Evolutionary conservation across 148 eudicot species (phyloP).

Genomic region (Dysphania ambrosioides): DNA sequence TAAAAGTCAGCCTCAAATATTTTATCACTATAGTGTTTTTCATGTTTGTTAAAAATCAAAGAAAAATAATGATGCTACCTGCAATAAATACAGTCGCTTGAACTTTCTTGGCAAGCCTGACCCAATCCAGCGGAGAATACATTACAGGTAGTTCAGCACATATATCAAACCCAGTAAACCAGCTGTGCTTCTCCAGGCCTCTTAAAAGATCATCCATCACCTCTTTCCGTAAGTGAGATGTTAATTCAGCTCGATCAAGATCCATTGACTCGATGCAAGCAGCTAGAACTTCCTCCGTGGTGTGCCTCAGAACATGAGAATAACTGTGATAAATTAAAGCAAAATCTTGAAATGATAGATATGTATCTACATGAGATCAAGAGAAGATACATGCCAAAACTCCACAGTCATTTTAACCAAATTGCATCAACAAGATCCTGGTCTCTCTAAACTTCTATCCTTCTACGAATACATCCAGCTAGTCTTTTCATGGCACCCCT

Average conservation of each 20-base stretch:
- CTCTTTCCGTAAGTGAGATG: conserved; percentile 59
- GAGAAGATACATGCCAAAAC: not conserved
- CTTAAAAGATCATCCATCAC: conserved; percentile 68
- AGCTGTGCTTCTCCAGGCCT: conserved; percentile 52
- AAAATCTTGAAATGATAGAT: not conserved
- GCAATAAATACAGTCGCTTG: conserved; percentile 88
- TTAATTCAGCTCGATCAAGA: conserved; percentile 61
- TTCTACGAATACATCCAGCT: no score
- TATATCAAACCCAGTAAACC: conserved; percentile 83
- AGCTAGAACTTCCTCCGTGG: conserved; percentile 82
- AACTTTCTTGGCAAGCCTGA: conserved; percentile 64
- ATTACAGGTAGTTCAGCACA: conserved; percentile 62
- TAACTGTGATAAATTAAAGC: conserved; percentile 42
- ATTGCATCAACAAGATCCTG: not conserved
- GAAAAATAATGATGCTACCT: conserved; percentile 39
- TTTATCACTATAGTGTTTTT: no score
- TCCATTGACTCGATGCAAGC: conserved; percentile 76
- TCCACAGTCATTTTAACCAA: not conserved
- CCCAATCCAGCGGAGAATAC: conserved; percentile 60
- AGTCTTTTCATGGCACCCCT: no score
- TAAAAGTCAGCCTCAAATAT: no score
- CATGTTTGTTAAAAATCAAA: not conserved
- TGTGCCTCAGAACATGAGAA: conserved; percentile 87
- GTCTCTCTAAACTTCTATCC: not conserved
- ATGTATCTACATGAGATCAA: not conserved